Evolutionary conservation across 768 basidiomycete genomes (phyloP), one percentile per base, ranked within the genome.

Genomic region (Suillus subalutaceus): DNA sequence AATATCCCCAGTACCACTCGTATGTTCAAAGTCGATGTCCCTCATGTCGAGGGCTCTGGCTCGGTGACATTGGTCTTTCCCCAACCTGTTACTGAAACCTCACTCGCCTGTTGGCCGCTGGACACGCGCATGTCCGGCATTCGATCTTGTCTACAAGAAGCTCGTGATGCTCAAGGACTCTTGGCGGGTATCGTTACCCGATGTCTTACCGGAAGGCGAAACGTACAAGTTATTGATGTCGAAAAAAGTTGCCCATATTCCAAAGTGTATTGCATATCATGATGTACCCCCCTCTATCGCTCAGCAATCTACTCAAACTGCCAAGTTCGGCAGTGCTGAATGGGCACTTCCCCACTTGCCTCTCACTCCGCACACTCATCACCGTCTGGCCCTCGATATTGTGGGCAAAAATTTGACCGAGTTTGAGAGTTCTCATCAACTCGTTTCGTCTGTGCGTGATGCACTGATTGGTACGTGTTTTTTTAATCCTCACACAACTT

Each of bases 181-280:
- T 26, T 61, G 59, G 59, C n/a, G 4, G n/a, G 38, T 61, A 38
- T 40, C 20, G 10, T 60, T 26, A 23, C 9, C 58, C 6, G 58
- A 50, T 8, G 41, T 72, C 48, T 63, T 67, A 50, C 67, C 69
- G 15, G 79, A 79, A 64, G 63, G 65, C 0, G 67, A 67, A 1
- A 70, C 71, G 15, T 67, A 77, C 15, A 26, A 26, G 15, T 40
- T 58, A 5, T 66, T 79, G 52, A 68, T 32, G 32, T 32, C 4
- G 32, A 32, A 32, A 2, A 30, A 62, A 0, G 72, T 78, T 4
- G 62, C 63, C 9, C 59, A 76, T 64, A 65, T 80, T n/a, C 74
- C 78, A 1, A 44, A 4, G 1, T 44, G 43, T 5, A 44, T 44
- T 16, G 7, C 43, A 20, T 44, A 16, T 44, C 43, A 44, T 44